Evolutionary conservation across 805 yeast genomes (phyloP).

Genomic region (Saturnispora kantuleensis): DNA sequence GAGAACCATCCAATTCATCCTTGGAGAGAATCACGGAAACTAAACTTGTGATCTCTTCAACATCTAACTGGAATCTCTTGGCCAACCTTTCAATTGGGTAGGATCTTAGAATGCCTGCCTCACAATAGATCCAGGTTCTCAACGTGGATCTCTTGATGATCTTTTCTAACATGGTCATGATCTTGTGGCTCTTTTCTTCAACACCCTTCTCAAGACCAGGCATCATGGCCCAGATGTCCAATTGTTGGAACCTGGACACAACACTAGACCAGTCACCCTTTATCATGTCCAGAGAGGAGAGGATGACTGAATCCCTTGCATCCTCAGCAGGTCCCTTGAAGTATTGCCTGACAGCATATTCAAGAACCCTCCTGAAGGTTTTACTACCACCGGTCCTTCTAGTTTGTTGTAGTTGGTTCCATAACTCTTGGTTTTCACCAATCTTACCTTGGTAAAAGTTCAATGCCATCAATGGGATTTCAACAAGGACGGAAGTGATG

Average conservation of each 20-base stretch:
- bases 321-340: conserved; percentile 98
- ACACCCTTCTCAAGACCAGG: conserved; percentile 38
- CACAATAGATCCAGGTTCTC: conserved; percentile 84
- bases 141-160: conserved; percentile 85
- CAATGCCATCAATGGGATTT: conserved; percentile 77
- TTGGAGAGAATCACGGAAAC: conserved; percentile 66
- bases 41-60: conserved; percentile 46
- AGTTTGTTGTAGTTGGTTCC: conserved; percentile 12
- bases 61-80: conserved; percentile 53
- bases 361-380: conserved; percentile 84
- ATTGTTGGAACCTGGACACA: conserved; percentile 56
- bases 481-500: conserved; percentile 81
- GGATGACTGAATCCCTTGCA: conserved; percentile 85
- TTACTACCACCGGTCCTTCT: conserved; percentile 28
- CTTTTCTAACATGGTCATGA: conserved; percentile 46
- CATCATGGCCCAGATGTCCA: conserved; percentile 64
- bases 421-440: conserved; percentile 10
- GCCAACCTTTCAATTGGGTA: conserved; percentile 62
- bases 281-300: conserved; percentile 82
- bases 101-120: conserved; percentile 65
- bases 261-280: conserved; percentile 85
- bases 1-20: conserved; percentile 67
- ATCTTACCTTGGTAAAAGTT: conserved; percentile 28
- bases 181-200: conserved; percentile 34
- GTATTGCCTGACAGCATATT: conserved; percentile 86